Base-by-base conservation (phyloP, 2,329 filamentous ascomycete genomes). In the Penicillium brevicompactum region DNA sequence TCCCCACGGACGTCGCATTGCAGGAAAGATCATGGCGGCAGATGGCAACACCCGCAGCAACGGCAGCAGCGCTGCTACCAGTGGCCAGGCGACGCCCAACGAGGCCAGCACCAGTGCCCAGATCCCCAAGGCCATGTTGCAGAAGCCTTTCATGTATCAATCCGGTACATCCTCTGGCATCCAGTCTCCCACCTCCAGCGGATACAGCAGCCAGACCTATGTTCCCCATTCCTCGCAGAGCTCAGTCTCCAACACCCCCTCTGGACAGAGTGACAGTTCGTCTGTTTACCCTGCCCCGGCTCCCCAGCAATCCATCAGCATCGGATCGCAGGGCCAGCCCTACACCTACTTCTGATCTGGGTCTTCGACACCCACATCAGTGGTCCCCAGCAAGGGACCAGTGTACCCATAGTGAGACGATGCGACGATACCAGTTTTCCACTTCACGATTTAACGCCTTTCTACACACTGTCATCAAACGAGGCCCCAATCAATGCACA, bases 1-100 rank as follows among this genome's bases (percentile, higher is more conserved):
- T 41, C 93, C 94, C 4, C 94, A 97, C 72, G 94, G 94, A 50
- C 92, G 94, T 63, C 91, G 94, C 59, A 95, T 97, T 67, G 88
- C 90, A 70, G 89, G 89, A 71, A 97, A 97, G 82, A 89, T 99
- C 54, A 76, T 81, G 67, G 82, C 83, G 49, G 76, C 79, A 44
- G 83, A 86, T 53, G 71, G 71, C 40, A 70, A 68, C 43, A 68
- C 70, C 21, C 74, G 76, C 46, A 69, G 70, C 48, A 76, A 71
- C 54, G 71, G 70, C 47, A 66, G 69, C 44, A 72, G 70, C 47
- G 32, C 42, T 51, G 16, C 41, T 18, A 51, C 52, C 16, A 76
- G 67, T 53, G 74, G 73, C 14, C 71, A 74, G 46, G 67, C 68
- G 4, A 74, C 75, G 14, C 70, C 76, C 4, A 77, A 75, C 48